Evolutionary conservation across 2,329 filamentous ascomycete species (phyloP).

Genomic region (Sclerotinia nivalis): DNA sequence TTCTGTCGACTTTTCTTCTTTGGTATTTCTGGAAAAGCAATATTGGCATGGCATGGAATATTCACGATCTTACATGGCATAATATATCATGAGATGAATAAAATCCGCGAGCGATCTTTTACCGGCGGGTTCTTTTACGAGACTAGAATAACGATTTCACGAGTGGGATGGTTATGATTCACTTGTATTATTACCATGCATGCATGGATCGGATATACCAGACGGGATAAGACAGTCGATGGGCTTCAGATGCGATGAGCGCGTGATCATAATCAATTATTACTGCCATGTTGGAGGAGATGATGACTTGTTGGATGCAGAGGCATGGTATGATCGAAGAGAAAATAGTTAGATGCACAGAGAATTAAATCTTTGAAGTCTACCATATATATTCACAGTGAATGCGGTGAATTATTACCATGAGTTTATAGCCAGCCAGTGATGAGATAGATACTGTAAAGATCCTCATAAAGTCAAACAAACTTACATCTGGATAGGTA

Average conservation of each 20-base stretch:
- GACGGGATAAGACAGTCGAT: neutral
- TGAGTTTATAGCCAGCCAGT: neutral
- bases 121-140: neutral
- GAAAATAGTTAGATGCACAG: slow-evolving; percentile 4
- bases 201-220: slow-evolving; percentile 9
- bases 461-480: too few relatives aligned
- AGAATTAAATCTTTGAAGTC: neutral
- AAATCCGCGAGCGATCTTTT: neutral
- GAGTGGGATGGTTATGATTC: slow-evolving; percentile 6
- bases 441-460: neutral
- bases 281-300: neutral
- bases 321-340: neutral
- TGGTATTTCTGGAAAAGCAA: slow-evolving; percentile 14
- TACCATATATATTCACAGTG: neutral
- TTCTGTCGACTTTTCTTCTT: slow-evolving; percentile 2
- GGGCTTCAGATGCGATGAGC: neutral
- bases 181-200: neutral
- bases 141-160: slow-evolving; percentile 12
- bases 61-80: neutral
- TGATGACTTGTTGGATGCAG: neutral
- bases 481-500: too few relatives aligned
- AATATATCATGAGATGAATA: neutral
- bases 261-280: neutral
- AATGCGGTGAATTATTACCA: neutral
- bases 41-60: slow-evolving; percentile 6